Base-by-base conservation (phyloP, 805 yeast genomes). In the Wickerhamomyces subpelliculosus region DNA sequence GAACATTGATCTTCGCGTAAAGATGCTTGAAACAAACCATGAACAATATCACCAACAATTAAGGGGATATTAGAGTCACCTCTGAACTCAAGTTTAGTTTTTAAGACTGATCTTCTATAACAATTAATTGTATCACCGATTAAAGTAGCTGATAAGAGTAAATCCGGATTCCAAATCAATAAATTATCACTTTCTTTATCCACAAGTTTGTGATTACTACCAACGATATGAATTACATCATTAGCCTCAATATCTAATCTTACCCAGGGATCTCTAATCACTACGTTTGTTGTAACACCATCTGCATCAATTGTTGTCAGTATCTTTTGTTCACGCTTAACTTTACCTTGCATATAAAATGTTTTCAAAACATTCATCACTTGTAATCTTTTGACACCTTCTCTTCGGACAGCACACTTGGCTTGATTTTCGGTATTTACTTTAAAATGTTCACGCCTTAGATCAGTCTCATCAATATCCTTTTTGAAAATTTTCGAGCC, bases 151-250 rank as follows among this genome's bases (percentile, higher is more conserved):
- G 96, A 75, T 0, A 90, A 61, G 11, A 93, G 60, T 4, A 75
- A 61, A 54, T 93, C 97, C 0, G 98, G 98, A 46, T 84, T 75
- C 72, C 93, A 72, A 17, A 90, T 70, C 22, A 89, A 58, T n/a
- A 88, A 55, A 47, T 82, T 78, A 23, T 70, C 70, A 25, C 68
- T 60, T 41, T 72, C 70, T 33, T 68, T 65, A 46, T 80, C 84
- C 8, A 81, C 70, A 3, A 78, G 48, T 20, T 46, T 45, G 26
- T 36, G 35, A 18, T 52, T 48, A 4, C 58, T 68, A 5, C 80
- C 71, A 10, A 84, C 65, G 5, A 83, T 58, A 56, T 84, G 85
- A 14, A 84, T 65, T 0, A 83, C 67, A 53, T 83, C 89, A 6
- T 68, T 70, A 1, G 53, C 52, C 31, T 66, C 60, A 27, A 72